phyloP scores from a whole-genome alignment of 768 basidiomycete genomes.

The Pholiota molesta region DNA sequence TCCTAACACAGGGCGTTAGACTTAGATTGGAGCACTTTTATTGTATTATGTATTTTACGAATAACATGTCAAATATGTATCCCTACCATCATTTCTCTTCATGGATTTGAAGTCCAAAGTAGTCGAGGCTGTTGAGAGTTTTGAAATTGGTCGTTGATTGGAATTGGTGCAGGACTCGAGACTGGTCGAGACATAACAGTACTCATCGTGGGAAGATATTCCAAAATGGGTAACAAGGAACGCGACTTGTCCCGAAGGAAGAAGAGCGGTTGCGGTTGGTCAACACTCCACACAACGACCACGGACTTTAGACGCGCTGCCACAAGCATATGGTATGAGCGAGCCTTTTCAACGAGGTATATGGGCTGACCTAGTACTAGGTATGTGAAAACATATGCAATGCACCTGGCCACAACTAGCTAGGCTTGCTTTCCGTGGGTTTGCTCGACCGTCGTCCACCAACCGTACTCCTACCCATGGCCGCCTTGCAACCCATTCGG shows the following conservation, averaged over 20 bases:
- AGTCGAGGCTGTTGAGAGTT: too few relatives aligned
- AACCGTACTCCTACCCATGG: neutral
- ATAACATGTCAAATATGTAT: neutral
- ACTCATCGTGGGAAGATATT: neutral
- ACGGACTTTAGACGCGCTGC: neutral
- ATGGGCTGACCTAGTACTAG: constrained; percentile 26
- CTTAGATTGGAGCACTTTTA: neutral
- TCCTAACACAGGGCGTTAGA: neutral
- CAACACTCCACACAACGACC: neutral
- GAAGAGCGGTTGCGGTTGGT: neutral
- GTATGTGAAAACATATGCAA: constrained; percentile 73
- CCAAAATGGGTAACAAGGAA: neutral
- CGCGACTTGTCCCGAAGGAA: constrained; percentile 1
- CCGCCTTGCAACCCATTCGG: neutral
- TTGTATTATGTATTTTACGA: neutral
- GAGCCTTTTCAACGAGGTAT: neutral
- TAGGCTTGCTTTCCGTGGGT: constrained; percentile 34
- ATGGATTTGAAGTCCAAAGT: too few relatives aligned
- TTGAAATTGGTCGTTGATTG: too few relatives aligned
- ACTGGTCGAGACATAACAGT: too few relatives aligned
- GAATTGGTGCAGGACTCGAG: too few relatives aligned
- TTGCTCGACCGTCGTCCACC: constrained; percentile 17
- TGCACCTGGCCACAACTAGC: constrained; percentile 60
- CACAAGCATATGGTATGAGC: neutral
- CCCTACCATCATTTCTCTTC: neutral